Percentiles rank a stretch among this genome's conserved stretches.
Conservation (phyloP, 208 protist species). For the Crithidia expoeki region DNA sequence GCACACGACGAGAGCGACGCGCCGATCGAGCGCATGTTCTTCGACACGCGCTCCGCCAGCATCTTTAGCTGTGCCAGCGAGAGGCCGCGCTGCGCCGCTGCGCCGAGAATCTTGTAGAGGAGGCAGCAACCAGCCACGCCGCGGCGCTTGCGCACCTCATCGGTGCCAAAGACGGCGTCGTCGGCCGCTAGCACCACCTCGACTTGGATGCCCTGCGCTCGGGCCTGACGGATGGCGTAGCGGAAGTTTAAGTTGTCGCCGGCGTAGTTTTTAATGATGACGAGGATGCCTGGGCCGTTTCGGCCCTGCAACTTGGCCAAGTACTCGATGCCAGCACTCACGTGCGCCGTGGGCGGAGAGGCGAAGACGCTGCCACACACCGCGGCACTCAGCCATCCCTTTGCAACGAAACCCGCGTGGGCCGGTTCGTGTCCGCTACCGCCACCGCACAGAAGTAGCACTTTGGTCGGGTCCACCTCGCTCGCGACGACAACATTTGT, state of each 20-base stretch:
- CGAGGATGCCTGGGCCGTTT: constrained; percentile 62
- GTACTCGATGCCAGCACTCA: constrained; percentile 84
- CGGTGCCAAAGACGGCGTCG: constrained; percentile 68
- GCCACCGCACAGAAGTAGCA: constrained; percentile 83
- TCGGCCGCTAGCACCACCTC: constrained; percentile 85
- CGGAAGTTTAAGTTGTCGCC: constrained; percentile 92
- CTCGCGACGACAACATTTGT: constrained; percentile 54
- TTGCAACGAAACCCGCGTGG: constrained; percentile 84
- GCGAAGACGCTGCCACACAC: constrained; percentile 92
- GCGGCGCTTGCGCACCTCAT: constrained; percentile 44
- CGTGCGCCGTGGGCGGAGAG: constrained; percentile 63
- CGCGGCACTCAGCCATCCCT: constrained; percentile 90
- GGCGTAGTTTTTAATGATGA: constrained; percentile 95
- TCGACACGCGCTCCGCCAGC: constrained; percentile 48
- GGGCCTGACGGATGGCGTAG: constrained; percentile 76
- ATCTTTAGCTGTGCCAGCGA: constrained; percentile 56
- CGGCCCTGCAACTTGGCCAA: constrained; percentile 48
- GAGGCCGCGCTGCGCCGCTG: constrained; percentile 54
- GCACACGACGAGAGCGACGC: constrained; percentile 74
- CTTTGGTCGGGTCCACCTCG: constrained; percentile 48
- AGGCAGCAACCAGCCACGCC: constrained; percentile 90
- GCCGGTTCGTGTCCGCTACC: constrained; percentile 92
- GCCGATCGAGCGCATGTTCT: constrained; percentile 72
- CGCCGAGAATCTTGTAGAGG: constrained; percentile 87
- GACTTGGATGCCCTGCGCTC: constrained; percentile 49